Evolutionary conservation across 345 rosid species (phyloP).

Genomic region (Camelina laxa): DNA sequence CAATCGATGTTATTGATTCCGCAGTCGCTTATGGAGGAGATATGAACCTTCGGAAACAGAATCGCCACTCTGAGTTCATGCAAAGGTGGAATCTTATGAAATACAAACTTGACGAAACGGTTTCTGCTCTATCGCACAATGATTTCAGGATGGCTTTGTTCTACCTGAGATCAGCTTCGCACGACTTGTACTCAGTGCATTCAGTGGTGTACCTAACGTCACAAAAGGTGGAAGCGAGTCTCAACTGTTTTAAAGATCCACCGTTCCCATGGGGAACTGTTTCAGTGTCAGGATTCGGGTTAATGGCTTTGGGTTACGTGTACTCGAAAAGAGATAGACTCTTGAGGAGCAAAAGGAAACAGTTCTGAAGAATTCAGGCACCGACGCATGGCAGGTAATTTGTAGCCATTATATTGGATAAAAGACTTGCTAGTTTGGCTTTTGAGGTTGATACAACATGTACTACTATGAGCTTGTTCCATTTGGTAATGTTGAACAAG

Average conservation of each 20-base stretch:
- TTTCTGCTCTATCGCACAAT: constrained; percentile 80
- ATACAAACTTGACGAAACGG: constrained; percentile 82
- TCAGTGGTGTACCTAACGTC: constrained; percentile 79
- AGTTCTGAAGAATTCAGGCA: constrained; percentile 61
- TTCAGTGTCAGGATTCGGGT: constrained; percentile 56
- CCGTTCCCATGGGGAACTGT: constrained; percentile 87
- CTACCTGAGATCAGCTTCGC: constrained; percentile 78
- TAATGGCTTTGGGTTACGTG: constrained; percentile 64
- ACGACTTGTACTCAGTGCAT: constrained; percentile 82
- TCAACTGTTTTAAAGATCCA: constrained; percentile 93
- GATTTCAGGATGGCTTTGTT: constrained; percentile 87
- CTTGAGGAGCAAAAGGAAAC: constrained; percentile 87
- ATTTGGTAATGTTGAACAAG: constrained; percentile 29
- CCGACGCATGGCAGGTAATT: background rate
- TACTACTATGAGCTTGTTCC: constrained; percentile 39
- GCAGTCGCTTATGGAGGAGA: constrained; percentile 85
- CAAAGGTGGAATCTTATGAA: constrained; percentile 90
- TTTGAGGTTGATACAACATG: constrained; percentile 25
- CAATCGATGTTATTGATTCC: constrained; percentile 75
- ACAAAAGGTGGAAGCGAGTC: constrained; percentile 86
- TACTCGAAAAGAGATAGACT: constrained; percentile 66
- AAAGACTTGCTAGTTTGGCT: constrained; percentile 34
- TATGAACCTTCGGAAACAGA: constrained; percentile 67
- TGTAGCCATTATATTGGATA: constrained; percentile 9
- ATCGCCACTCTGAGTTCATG: constrained; percentile 62